Base-by-base conservation (phyloP, 169 alveolate species). In the Plasmodium sp. region DNA sequence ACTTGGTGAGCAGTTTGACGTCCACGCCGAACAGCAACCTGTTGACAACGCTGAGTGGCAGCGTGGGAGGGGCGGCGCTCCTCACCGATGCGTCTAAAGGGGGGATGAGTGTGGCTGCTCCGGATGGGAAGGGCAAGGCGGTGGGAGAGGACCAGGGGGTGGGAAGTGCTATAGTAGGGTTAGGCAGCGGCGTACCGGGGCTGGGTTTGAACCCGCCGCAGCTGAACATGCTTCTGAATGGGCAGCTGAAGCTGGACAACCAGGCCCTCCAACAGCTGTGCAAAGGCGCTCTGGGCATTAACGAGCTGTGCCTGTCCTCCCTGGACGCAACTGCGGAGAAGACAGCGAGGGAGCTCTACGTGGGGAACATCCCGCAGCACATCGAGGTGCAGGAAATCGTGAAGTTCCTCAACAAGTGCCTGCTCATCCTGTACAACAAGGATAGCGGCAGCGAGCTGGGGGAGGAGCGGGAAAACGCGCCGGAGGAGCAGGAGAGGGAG, bases 281-380 rank as follows among this genome's bases (percentile, higher is more conserved):
- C 82, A 83, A 83, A 58, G 74, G 27, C 34, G 81, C 84, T 48
- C 16, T 91, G 22, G 83, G 72, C 7, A 48, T 91, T 18, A 41
- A 58, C 33, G 84, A 83, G 3, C 54, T 84, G 73, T 33, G 82
- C 31, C 54, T 84, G 7, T 34, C 94, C 34, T 54, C 95, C 22
- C 16, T 91, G 14, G 95, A 84, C 71, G 71, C 93, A 48, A 79
- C 27, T 22, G 83, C 79, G 12, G 93, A 95, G 36, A 97, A 97
- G 43, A 84, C 97, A 10, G 97, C 96, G n/a, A 62, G 98, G 22
- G 98, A 97, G 48, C 95, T 97, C 34, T 97, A 97, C 75, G 97
- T 97, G 6, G 98, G 98, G 3, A 97, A 97, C 62, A 95, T 97
- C 2, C 98, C 98, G 0, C 97, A 96, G 3, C 95, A 96, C 5